Conservation (phyloP, 371 early-diverging fungal species). For the Mortierella sp. region DNA sequence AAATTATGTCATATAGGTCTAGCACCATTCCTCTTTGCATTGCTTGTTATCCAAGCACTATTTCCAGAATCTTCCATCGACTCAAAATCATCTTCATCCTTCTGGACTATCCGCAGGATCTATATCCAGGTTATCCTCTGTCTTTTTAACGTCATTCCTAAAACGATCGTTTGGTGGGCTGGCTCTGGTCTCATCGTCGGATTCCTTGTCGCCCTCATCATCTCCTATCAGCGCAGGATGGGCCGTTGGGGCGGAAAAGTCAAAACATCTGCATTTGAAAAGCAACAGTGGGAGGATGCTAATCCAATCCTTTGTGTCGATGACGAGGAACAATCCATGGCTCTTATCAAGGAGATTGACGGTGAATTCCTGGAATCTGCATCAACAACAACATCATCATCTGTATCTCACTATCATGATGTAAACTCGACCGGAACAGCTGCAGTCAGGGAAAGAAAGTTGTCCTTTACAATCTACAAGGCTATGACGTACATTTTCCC, state of each 20-base stretch:
- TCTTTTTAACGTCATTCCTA: conserved; percentile 65
- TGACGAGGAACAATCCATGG: conserved; percentile 10
- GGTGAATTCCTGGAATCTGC: not conserved
- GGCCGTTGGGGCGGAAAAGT: conserved; percentile 52
- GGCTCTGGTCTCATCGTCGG: conserved; percentile 66
- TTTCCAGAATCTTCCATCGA: conserved; percentile 61
- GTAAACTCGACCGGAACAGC: not conserved
- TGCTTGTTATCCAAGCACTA: conserved; percentile 68
- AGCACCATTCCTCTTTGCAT: conserved; percentile 68
- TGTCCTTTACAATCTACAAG: conserved; percentile 15
- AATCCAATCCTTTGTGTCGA: not conserved
- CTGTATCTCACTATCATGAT: conserved; percentile 2
- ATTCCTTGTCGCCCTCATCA: conserved; percentile 58
- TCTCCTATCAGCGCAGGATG: conserved; percentile 47
- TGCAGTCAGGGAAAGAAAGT: not conserved
- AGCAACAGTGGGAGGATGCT: conserved; percentile 17
- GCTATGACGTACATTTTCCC: conserved; percentile 26
- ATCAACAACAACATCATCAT: not conserved
- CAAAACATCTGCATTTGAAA: conserved; percentile 27
- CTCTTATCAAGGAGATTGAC: conserved; percentile 10
- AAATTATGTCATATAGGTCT: conserved; percentile 56
- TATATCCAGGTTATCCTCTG: conserved; percentile 65
- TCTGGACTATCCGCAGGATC: conserved; percentile 64
- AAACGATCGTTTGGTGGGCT: conserved; percentile 73
- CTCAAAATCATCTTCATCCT: conserved; percentile 22